phyloP scores from a whole-genome alignment of 768 basidiomycete species.

The Serendipita indica region DNA sequence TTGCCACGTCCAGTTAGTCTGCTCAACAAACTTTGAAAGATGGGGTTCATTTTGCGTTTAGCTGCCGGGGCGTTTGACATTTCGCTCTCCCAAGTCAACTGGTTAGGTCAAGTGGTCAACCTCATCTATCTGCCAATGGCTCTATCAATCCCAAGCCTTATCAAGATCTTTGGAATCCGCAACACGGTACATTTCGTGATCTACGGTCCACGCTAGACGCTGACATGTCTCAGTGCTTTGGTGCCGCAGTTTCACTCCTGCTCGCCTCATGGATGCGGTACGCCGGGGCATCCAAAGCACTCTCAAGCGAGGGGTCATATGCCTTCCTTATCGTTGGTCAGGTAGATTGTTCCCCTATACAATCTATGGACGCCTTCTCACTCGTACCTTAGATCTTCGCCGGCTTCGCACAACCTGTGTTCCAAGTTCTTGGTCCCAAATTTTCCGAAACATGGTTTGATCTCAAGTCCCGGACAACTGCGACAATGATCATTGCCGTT shows the following conservation, averaged over 20 bases:
- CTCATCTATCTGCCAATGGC: slow-evolving; percentile 50
- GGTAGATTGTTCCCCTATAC: slow-evolving; percentile 27
- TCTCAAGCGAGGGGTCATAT: slow-evolving; percentile 41
- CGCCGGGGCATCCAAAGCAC: slow-evolving; percentile 42
- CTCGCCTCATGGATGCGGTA: slow-evolving; percentile 65
- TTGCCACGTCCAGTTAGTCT: slow-evolving; percentile 35
- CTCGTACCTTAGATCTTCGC: slow-evolving; percentile 36
- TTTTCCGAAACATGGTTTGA: slow-evolving; percentile 81
- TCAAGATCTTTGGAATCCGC: slow-evolving; percentile 45
- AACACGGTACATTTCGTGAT: slow-evolving; percentile 36
- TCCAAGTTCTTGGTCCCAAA: slow-evolving; percentile 62
- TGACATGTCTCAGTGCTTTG: slow-evolving; percentile 37
- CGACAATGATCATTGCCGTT: slow-evolving; percentile 44
- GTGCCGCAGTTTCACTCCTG: slow-evolving; percentile 39
- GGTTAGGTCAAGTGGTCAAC: slow-evolving; percentile 59
- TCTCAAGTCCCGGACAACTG: slow-evolving; percentile 58
- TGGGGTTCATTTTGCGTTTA: neutral
- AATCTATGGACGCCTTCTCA: neutral
- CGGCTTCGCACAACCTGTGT: slow-evolving; percentile 53
- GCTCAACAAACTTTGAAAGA: neutral
- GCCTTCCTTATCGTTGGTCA: slow-evolving; percentile 57
- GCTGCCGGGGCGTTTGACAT: slow-evolving; percentile 45
- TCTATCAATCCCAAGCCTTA: slow-evolving; percentile 41
- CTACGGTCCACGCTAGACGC: neutral
- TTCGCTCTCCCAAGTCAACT: slow-evolving; percentile 59